A percentile compares a stretch with the other conserved stretches of the same genome.
These are phyloP conservation scores for Onygenales sp. DNA, from an alignment of 2,329 filamentous ascomycete species.

Conservation along the genomic window DNA sequence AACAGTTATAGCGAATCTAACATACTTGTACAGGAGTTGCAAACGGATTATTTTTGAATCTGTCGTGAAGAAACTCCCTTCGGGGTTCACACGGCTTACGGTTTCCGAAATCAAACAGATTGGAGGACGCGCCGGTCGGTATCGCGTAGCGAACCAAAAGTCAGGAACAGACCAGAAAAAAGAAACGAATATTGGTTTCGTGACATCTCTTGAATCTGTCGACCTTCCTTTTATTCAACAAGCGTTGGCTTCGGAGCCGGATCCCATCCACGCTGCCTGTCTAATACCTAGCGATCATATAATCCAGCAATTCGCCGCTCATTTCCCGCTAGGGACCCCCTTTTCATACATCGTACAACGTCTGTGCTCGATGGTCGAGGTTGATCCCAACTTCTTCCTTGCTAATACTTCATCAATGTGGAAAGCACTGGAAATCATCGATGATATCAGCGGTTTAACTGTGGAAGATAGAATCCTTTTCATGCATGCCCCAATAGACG, in stretches of 20 bases:
- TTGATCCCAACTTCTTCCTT: slow-evolving; percentile 61
- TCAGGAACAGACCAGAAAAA: slow-evolving; percentile 19
- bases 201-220: slow-evolving; percentile 64
- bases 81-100: slow-evolving; percentile 47
- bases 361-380: slow-evolving; percentile 57
- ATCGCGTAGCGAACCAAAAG: slow-evolving; percentile 57
- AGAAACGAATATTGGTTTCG: slow-evolving; percentile 51
- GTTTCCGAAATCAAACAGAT: slow-evolving; percentile 89
- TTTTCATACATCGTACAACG: slow-evolving; percentile 75
- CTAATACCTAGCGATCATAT: slow-evolving; percentile 62
- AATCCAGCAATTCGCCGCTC: slow-evolving; percentile 66
- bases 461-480: slow-evolving; percentile 68
- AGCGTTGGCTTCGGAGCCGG: slow-evolving; percentile 55
- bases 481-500: slow-evolving; percentile 57
- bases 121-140: slow-evolving; percentile 82
- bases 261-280: slow-evolving; percentile 60
- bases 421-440: slow-evolving; percentile 62
- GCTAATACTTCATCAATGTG: slow-evolving; percentile 56
- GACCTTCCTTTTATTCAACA: slow-evolving; percentile 56
- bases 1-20: background rate
- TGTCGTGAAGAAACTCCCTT: slow-evolving; percentile 61
- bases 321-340: slow-evolving; percentile 71
- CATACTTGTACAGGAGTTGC: slow-evolving; percentile 46
- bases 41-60: slow-evolving; percentile 84
- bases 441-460: slow-evolving; percentile 56